These are phyloP conservation scores for Apiotrichum sp. DNA, from an alignment of 1,284 basidiomycete species.

Conservation along the genomic window DNA sequence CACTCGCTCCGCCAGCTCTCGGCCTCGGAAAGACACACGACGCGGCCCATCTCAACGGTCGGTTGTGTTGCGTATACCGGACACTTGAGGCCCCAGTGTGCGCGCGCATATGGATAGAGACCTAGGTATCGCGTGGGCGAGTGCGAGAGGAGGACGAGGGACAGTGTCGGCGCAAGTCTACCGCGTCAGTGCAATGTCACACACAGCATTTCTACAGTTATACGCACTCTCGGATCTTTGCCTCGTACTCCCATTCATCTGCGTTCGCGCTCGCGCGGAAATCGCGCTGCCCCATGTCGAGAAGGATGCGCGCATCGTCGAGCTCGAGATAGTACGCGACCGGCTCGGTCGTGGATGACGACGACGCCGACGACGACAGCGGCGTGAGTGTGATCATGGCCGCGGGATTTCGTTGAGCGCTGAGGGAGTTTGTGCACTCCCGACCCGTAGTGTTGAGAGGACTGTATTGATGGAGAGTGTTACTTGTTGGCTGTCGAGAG, in stretches of 20 bases:
- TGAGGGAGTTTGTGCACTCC: no score
- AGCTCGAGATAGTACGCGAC: conserved; percentile 77
- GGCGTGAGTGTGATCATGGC: conserved; percentile 89
- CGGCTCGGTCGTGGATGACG: conserved; percentile 53
- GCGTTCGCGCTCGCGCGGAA: conserved; percentile 31
- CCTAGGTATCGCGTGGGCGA: conserved; percentile 84
- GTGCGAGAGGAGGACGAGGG: conserved; percentile 64
- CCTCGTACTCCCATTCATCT: conserved; percentile 43
- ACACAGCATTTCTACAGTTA: neutral
- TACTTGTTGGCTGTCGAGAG: no score
- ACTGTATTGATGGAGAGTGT: no score
- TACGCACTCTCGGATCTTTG: conserved; percentile 45
- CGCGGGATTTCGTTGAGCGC: neutral
- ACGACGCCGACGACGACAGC: conserved; percentile 70
- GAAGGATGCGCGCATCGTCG: conserved; percentile 85
- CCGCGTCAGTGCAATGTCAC: conserved; percentile 17
- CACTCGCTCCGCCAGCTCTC: conserved; percentile 73
- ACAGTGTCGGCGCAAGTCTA: conserved; percentile 68
- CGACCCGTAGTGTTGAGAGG: no score
- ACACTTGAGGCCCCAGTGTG: conserved; percentile 79
- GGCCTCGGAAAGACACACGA: conserved; percentile 76
- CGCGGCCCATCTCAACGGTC: conserved; percentile 90
- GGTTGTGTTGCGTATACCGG: conserved; percentile 95
- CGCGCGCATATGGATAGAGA: conserved; percentile 82
- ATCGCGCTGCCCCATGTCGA: conserved; percentile 72